Evolutionary conservation across 805 yeast genomes (phyloP).

Genomic region (Kurtzmaniella cleridarum): DNA sequence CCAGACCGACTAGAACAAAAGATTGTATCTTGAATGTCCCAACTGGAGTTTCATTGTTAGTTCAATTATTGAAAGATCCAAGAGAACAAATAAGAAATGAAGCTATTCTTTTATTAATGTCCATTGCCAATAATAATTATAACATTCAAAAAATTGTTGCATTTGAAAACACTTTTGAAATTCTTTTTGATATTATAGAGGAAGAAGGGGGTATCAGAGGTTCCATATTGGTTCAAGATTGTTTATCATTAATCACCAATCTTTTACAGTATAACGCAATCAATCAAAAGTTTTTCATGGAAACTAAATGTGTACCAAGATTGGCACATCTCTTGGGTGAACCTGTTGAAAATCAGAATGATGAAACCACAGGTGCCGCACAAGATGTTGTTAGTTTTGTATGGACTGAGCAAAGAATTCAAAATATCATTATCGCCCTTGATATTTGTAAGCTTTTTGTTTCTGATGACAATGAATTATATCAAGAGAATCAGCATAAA

Average conservation of each 20-base stretch:
- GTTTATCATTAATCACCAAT: slow-evolving; percentile 68
- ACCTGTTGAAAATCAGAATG: slow-evolving; percentile 40
- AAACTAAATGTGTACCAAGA: slow-evolving; percentile 71
- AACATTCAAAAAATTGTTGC: slow-evolving; percentile 92
- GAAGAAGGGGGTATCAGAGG: slow-evolving; percentile 90
- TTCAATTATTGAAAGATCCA: slow-evolving; percentile 40
- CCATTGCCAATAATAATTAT: slow-evolving; percentile 72
- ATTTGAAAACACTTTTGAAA: slow-evolving; percentile 87
- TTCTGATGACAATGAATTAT: slow-evolving; percentile 61
- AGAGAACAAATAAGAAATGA: slow-evolving; percentile 88
- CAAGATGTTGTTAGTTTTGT: slow-evolving; percentile 27
- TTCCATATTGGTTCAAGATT: slow-evolving; percentile 86
- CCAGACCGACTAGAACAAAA: slow-evolving; percentile 69
- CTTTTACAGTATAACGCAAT: slow-evolving; percentile 78
- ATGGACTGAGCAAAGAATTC: slow-evolving; percentile 75
- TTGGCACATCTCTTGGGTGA: slow-evolving; percentile 59
- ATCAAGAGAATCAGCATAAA: slow-evolving; percentile 54
- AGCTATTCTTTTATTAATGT: slow-evolving; percentile 75
- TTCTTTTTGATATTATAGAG: slow-evolving; percentile 68
- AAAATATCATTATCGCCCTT: slow-evolving; percentile 60
- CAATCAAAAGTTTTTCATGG: slow-evolving; percentile 84
- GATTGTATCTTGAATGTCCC: slow-evolving; percentile 71
- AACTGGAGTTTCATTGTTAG: slow-evolving; percentile 73
- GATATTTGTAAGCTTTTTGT: slow-evolving; percentile 73
- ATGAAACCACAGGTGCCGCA: background rate